These are phyloP conservation scores for Daedaleopsis nitida DNA, from an alignment of 768 basidiomycete species.

Conservation along the genomic window DNA sequence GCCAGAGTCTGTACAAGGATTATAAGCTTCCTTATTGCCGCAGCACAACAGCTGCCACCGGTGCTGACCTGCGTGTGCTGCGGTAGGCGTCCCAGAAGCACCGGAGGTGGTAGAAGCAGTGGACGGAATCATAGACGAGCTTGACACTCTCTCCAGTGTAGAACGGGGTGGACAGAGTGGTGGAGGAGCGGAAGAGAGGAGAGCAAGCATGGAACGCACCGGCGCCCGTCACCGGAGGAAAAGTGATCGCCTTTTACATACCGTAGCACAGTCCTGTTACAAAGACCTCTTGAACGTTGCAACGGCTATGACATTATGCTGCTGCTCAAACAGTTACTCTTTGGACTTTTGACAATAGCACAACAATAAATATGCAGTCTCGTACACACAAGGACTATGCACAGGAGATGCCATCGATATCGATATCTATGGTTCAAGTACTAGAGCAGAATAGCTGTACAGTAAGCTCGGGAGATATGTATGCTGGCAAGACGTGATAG, in stretches of 20 bases:
- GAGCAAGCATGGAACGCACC: neutral
- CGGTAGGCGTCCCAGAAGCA: constrained; percentile 1
- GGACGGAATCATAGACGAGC: neutral
- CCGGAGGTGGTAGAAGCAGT: neutral
- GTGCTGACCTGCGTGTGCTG: constrained; percentile 12
- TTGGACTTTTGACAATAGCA: neutral
- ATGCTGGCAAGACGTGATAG: neutral
- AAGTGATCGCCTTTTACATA: neutral
- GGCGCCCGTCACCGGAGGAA: neutral
- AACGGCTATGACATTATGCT: neutral
- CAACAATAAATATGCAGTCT: neutral
- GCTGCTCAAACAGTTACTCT: neutral
- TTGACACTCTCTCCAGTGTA: neutral
- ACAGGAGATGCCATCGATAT: neutral
- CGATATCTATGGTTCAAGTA: neutral
- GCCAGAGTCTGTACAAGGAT: constrained; percentile 10
- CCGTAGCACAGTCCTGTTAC: neutral
- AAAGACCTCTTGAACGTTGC: neutral
- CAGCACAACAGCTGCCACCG: neutral
- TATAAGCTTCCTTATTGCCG: constrained; percentile 12
- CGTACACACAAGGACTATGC: neutral
- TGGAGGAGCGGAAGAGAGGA: neutral
- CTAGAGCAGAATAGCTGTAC: neutral
- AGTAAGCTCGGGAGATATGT: neutral
- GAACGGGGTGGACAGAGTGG: neutral